Evolutionary conservation across 768 basidiomycete species (phyloP).

Genomic region (Solioccasus polychromus): DNA sequence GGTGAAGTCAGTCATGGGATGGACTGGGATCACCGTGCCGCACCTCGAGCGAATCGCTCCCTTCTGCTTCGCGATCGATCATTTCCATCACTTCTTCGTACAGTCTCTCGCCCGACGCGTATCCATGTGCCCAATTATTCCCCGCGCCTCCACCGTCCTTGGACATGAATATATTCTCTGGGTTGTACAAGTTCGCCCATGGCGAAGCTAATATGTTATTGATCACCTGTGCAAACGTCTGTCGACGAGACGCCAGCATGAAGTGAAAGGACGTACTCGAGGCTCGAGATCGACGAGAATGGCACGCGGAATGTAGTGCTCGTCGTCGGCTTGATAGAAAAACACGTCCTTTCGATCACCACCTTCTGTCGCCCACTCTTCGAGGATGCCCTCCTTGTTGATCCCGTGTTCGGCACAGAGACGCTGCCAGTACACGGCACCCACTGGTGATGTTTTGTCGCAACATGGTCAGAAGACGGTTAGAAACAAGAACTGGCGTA

Average conservation of each 20-base stretch:
- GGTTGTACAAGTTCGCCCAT: slow-evolving; percentile 87
- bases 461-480: background rate
- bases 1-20: too few relatives aligned
- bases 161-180: slow-evolving; percentile 94
- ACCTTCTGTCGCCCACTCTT: slow-evolving; percentile 95
- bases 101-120: slow-evolving; percentile 81
- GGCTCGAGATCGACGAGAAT: slow-evolving; percentile 97
- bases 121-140: slow-evolving; percentile 98
- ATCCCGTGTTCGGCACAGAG: slow-evolving; percentile 99
- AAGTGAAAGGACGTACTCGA: slow-evolving; percentile 55
- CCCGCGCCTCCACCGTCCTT: slow-evolving; percentile 99
- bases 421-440: slow-evolving; percentile 97
- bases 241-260: too few relatives aligned
- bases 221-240: slow-evolving; percentile 68
- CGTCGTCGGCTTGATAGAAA: slow-evolving; percentile 99
- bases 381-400: slow-evolving; percentile 90
- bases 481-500: slow-evolving; percentile 34
- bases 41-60: slow-evolving; percentile 96
- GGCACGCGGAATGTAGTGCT: slow-evolving; percentile 96
- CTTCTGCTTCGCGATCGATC: slow-evolving; percentile 97
- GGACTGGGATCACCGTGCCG: background rate
- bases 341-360: slow-evolving; percentile 99
- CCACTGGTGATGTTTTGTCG: slow-evolving; percentile 55
- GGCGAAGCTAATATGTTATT: slow-evolving; percentile 89
- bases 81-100: slow-evolving; percentile 99